Conservation (phyloP, 257 asterid species). For the Solanum ahanhuiri region DNA sequence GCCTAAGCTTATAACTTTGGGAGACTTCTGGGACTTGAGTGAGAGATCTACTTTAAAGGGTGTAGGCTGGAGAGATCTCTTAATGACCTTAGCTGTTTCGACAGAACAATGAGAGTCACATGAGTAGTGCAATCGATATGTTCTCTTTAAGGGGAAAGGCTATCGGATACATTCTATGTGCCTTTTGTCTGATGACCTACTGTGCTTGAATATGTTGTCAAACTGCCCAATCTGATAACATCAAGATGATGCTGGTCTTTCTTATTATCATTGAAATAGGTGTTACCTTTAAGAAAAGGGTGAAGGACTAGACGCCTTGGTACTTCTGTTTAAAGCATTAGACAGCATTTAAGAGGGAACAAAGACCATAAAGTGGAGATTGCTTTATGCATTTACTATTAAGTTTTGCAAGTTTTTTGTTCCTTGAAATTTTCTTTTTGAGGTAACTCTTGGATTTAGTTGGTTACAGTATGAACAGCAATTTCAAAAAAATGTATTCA, state of each 20-base stretch:
- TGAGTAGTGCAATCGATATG: background rate
- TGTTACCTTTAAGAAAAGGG: background rate
- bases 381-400: background rate
- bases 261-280: background rate
- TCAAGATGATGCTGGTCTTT: background rate
- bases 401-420: background rate
- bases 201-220: background rate
- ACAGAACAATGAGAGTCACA: background rate
- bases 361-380: background rate
- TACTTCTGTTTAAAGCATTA: background rate
- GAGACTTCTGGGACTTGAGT: background rate
- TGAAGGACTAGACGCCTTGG: background rate
- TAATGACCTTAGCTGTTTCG: background rate
- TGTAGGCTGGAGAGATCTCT: background rate
- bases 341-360: background rate
- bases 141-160: background rate
- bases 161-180: background rate
- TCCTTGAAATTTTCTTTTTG: background rate
- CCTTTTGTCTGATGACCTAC: background rate
- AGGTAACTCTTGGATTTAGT: background rate
- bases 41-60: background rate
- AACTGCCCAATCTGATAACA: background rate
- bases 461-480: background rate
- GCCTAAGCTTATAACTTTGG: background rate
- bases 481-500: background rate